These are phyloP conservation scores for Monosporascus cannonballus DNA, from an alignment of 2,329 filamentous ascomycete species.

Conservation along the genomic window DNA sequence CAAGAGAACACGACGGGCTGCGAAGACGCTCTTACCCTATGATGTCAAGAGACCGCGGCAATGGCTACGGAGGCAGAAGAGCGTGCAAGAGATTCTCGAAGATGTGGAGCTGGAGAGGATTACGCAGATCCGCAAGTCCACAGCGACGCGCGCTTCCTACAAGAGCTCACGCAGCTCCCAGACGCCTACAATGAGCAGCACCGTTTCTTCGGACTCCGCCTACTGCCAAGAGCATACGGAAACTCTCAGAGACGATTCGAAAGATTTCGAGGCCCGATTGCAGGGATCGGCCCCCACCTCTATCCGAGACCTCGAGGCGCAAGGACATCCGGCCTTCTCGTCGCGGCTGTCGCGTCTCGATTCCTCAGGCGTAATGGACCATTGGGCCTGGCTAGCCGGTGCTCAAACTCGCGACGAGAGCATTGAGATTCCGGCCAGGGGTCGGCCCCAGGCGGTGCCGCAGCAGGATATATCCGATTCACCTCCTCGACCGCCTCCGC, in stretches of 20 bases:
- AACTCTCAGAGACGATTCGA: conserved; percentile 29
- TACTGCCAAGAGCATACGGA: conserved; percentile 18
- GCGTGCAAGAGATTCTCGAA: conserved; percentile 10
- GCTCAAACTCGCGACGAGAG: not conserved
- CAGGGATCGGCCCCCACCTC: conserved; percentile 23
- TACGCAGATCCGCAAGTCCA: conserved; percentile 26
- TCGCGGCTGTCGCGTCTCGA: conserved; percentile 10
- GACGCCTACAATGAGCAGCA: conserved; percentile 6
- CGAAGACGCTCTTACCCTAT: not conserved
- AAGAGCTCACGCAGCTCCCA: conserved; percentile 5
- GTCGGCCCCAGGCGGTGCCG: not conserved
- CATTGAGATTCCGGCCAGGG: not conserved
- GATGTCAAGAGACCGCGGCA: not conserved
- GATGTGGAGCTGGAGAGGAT: conserved; percentile 22
- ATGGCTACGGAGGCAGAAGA: conserved; percentile 9
- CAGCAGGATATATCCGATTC: not conserved
- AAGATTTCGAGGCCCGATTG: conserved; percentile 32
- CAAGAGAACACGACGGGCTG: not conserved
- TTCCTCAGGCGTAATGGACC: conserved; percentile 4
- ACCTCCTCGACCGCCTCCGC: conserved; percentile 1
- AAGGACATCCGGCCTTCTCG: conserved; percentile 21
- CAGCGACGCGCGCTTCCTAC: conserved; percentile 20
- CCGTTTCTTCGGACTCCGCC: conserved; percentile 8
- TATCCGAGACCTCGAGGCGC: conserved; percentile 8
- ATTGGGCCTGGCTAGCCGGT: too few relatives aligned